These are phyloP conservation scores for Paecilomyces formosus DNA, from an alignment of 2,329 filamentous ascomycete genomes.

Conservation along the genomic window DNA sequence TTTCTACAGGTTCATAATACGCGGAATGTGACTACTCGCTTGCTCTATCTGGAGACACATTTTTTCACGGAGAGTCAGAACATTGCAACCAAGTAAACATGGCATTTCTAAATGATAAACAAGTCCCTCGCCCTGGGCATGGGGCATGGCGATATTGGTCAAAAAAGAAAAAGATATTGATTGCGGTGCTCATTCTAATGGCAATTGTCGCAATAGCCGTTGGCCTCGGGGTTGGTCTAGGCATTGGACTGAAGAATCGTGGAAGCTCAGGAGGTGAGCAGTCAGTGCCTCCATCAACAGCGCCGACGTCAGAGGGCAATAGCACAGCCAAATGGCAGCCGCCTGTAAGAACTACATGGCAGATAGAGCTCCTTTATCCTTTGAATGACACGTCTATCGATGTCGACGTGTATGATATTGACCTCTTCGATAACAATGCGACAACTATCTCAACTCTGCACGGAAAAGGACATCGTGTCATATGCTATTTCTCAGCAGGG, in stretches of 20 bases:
- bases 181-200: slow-evolving; percentile 14
- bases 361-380: slow-evolving; percentile 49
- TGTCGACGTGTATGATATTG: slow-evolving; percentile 55
- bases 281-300: slow-evolving; percentile 15
- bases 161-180: slow-evolving; percentile 24
- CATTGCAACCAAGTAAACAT: background rate
- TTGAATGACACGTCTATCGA: slow-evolving; percentile 40
- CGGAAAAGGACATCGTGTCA: slow-evolving; percentile 49
- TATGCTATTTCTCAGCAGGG: slow-evolving; percentile 70
- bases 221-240: slow-evolving; percentile 52
- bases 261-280: slow-evolving; percentile 16
- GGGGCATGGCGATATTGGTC: slow-evolving; percentile 7
- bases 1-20: background rate
- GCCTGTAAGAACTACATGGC: slow-evolving; percentile 48
- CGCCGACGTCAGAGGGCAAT: slow-evolving; percentile 9
- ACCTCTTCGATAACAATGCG: slow-evolving; percentile 48
- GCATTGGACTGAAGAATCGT: slow-evolving; percentile 43
- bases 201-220: slow-evolving; percentile 44
- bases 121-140: background rate
- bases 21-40: background rate
- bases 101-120: background rate
- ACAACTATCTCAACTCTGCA: slow-evolving; percentile 44
- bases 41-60: background rate
- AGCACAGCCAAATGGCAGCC: slow-evolving; percentile 45
- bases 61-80: background rate